These are phyloP conservation scores for Incumbomyces delicatus DNA, from an alignment of 2,329 filamentous ascomycete species.

Conservation along the genomic window DNA sequence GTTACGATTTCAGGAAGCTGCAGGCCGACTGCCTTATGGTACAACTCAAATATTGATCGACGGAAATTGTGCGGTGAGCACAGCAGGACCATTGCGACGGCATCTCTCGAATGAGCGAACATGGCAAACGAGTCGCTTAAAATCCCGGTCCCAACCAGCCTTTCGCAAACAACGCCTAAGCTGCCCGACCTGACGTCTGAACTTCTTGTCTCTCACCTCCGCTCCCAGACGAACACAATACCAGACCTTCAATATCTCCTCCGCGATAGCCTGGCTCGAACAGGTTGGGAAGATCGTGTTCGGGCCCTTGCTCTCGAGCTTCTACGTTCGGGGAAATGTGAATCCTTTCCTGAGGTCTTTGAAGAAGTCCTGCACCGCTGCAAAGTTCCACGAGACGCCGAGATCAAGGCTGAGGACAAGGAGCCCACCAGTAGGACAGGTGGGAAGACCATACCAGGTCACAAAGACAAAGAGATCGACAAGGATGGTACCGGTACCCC, in stretches of 20 bases:
- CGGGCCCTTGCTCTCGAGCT: slow-evolving; percentile 46
- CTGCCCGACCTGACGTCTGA: slow-evolving; percentile 1
- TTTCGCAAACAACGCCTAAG: neutral
- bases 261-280: slow-evolving; percentile 44
- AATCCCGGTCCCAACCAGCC: slow-evolving; percentile 5
- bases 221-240: slow-evolving; percentile 34
- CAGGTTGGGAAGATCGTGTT: slow-evolving; percentile 51
- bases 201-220: slow-evolving; percentile 16
- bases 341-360: slow-evolving; percentile 48
- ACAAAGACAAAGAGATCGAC: slow-evolving; percentile 7
- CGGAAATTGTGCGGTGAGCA: too few species aligned
- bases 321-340: slow-evolving; percentile 48
- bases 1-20: too few species aligned
- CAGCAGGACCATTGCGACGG: neutral
- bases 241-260: slow-evolving; percentile 47
- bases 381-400: slow-evolving; percentile 23
- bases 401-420: slow-evolving; percentile 19
- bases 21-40: too few species aligned
- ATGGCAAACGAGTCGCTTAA: neutral
- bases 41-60: too few species aligned
- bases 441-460: slow-evolving; percentile 12
- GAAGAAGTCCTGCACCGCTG: slow-evolving; percentile 42
- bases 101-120: neutral
- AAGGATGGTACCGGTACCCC: slow-evolving; percentile 7
- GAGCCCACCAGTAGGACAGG: slow-evolving; percentile 18